These are phyloP conservation scores for Lenzites betulinus DNA, from an alignment of 768 basidiomycete species.

Conservation along the genomic window DNA sequence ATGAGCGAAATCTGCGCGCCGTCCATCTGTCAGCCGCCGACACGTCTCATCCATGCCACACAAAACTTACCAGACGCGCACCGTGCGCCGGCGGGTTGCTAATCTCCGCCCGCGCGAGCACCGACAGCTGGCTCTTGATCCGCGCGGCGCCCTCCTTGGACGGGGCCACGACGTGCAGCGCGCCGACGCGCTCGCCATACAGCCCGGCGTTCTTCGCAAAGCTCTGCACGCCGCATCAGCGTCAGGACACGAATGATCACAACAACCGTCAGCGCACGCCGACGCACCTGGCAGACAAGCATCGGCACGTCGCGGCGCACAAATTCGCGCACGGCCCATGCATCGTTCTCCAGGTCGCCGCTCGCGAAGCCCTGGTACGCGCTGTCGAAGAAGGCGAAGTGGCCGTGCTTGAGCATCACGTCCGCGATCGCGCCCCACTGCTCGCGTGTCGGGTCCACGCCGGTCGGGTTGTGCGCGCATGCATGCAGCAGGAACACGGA, in stretches of 20 bases:
- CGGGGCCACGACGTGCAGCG: conserved; percentile 80
- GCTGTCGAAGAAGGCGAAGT: conserved; percentile 93
- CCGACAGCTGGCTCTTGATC: conserved; percentile 87
- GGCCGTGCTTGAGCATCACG: conserved; percentile 67
- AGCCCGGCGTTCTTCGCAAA: conserved; percentile 97
- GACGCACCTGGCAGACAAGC: conserved; percentile 83
- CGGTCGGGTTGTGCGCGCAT: conserved; percentile 97
- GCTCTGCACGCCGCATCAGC: conserved; percentile 52
- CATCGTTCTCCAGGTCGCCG: conserved; percentile 88
- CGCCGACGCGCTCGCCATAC: conserved; percentile 93
- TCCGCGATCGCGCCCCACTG: conserved; percentile 84
- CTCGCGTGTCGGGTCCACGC: conserved; percentile 87
- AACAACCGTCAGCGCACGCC: not conserved
- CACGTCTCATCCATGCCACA: not conserved
- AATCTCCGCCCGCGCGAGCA: conserved; percentile 91
- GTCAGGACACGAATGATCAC: not conserved
- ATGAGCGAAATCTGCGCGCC: conserved; percentile 69
- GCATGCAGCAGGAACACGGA: conserved; percentile 92
- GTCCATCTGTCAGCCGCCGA: conserved; percentile 6
- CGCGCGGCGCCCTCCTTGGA: conserved; percentile 65
- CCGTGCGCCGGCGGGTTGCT: conserved; percentile 94
- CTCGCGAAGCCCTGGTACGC: conserved; percentile 98
- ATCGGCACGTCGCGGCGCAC: conserved; percentile 70
- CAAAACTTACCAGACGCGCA: conserved; percentile 70
- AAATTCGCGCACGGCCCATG: conserved; percentile 90